Evolutionary conservation across 306 rosid species (phyloP).

Genomic region (Acacia acuminata): DNA sequence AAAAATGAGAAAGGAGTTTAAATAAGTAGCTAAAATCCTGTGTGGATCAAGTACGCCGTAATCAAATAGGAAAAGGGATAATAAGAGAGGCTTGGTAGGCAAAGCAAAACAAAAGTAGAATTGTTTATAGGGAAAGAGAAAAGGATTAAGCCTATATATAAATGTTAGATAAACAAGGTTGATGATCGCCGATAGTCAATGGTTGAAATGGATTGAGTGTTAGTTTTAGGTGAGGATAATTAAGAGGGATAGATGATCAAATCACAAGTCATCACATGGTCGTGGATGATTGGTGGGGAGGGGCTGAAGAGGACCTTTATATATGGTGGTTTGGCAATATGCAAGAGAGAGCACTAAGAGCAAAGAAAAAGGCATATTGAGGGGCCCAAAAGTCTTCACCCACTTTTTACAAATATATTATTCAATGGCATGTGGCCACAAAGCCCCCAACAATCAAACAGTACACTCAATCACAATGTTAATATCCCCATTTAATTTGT

Average conservation of each 20-base stretch:
- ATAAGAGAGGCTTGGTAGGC: neutral
- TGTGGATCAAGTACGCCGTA: neutral
- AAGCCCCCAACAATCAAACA: conserved; percentile 38
- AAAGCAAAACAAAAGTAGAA: neutral
- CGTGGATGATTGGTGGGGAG: conserved; percentile 29
- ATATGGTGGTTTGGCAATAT: conserved; percentile 3
- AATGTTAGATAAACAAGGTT: too few relatives aligned
- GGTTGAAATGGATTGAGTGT: conserved; percentile 30
- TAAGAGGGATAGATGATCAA: conserved; percentile 24
- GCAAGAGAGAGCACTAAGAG: conserved; percentile 28
- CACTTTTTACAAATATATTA: conserved; percentile 24
- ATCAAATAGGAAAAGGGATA: neutral
- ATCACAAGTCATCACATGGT: conserved; percentile 29
- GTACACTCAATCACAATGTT: neutral
- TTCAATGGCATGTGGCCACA: conserved; percentile 37
- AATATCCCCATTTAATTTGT: neutral
- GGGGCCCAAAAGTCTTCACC: conserved; percentile 33
- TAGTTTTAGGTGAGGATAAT: conserved; percentile 18
- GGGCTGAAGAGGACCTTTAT: conserved; percentile 15
- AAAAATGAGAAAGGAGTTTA: neutral
- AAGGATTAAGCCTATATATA: neutral
- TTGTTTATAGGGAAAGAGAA: neutral
- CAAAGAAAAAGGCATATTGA: conserved; percentile 19
- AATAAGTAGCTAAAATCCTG: neutral
- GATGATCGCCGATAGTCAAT: neutral